Percentiles rank a stretch among this genome's conserved stretches.
Evolutionary conservation across 495 filamentous ascomycete genomes (phyloP).

Genomic region (Penicillium arizonense): DNA sequence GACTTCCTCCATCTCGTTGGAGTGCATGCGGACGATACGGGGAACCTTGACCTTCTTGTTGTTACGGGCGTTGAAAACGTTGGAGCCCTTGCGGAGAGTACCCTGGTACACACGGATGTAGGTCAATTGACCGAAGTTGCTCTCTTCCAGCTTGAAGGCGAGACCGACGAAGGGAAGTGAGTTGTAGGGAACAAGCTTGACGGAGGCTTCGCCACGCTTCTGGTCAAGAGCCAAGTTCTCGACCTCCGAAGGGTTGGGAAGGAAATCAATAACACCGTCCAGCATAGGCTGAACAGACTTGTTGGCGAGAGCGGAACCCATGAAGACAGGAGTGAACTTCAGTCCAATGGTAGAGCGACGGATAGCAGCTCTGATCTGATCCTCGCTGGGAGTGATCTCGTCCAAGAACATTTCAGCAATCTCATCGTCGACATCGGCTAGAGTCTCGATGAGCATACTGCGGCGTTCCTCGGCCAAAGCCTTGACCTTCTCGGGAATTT

Average conservation of each 20-base stretch:
- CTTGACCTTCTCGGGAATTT: constrained; percentile 75
- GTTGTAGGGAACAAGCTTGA: constrained; percentile 89
- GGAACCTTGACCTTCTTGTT: constrained; percentile 97
- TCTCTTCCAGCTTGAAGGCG: constrained; percentile 99
- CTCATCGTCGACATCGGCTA: constrained; percentile 97
- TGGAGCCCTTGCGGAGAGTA: constrained; percentile 78
- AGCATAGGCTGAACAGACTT: constrained; percentile 97
- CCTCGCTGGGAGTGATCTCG: constrained; percentile 68
- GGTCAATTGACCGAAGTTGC: constrained; percentile 96
- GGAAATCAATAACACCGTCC: constrained; percentile 93
- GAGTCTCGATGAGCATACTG: constrained; percentile 83
- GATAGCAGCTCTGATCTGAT: constrained; percentile 88
- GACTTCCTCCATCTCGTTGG: constrained; percentile 98
- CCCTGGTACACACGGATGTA: constrained; percentile 99
- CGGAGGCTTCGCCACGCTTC: constrained; percentile 70
- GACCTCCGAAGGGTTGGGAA: constrained; percentile 90
- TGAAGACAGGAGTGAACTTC: constrained; percentile 95
- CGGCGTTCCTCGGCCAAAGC: constrained; percentile 75
- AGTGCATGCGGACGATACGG: constrained; percentile 98
- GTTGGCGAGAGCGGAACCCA: constrained; percentile 94
- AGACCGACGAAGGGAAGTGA: constrained; percentile 91
- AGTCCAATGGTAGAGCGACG: constrained; percentile 80
- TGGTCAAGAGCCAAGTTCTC: constrained; percentile 87
- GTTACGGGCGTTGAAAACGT: constrained; percentile 89
- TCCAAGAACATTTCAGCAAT: constrained; percentile 96